These are phyloP conservation scores for Maudiozyma turicensis DNA, from an alignment of 805 yeast species.

Conservation along the genomic window DNA sequence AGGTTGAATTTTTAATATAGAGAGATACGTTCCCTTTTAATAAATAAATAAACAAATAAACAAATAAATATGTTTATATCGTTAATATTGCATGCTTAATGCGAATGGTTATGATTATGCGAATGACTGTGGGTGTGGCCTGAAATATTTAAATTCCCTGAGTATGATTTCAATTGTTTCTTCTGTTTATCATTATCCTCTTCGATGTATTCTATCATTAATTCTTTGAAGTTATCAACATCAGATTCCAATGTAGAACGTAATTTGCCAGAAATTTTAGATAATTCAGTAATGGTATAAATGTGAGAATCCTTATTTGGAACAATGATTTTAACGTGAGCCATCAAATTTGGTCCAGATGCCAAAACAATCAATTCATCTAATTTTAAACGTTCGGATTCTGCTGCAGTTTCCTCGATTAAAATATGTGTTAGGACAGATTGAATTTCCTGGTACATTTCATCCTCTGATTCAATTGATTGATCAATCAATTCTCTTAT, in stretches of 20 bases:
- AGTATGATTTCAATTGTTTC: background rate
- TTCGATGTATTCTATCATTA: constrained; percentile 32
- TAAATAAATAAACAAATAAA: background rate
- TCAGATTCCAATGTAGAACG: constrained; percentile 27
- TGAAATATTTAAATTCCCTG: background rate
- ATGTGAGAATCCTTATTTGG: constrained; percentile 25
- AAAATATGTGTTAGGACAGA: constrained; percentile 28
- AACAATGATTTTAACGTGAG: constrained; percentile 26
- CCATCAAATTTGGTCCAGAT: constrained; percentile 45
- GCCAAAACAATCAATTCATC: constrained; percentile 37
- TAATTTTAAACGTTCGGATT: constrained; percentile 21
- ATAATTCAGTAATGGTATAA: constrained; percentile 31
- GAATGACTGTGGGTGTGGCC: constrained; percentile 3
- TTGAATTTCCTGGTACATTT: constrained; percentile 35
- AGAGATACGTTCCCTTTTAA: background rate
- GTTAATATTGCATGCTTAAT: too few relatives aligned
- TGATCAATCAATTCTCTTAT: constrained; percentile 68
- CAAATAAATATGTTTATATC: background rate
- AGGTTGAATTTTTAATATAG: too few relatives aligned
- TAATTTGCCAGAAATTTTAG: constrained; percentile 28
- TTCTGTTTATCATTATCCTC: constrained; percentile 7
- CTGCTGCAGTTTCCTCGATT: constrained; percentile 20
- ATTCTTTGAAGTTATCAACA: constrained; percentile 35
- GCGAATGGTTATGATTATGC: constrained; percentile 12
- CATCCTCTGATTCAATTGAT: constrained; percentile 42